phyloP scores from a whole-genome alignment of 495 filamentous ascomycete genomes.

The Pyrenula aspistea region DNA sequence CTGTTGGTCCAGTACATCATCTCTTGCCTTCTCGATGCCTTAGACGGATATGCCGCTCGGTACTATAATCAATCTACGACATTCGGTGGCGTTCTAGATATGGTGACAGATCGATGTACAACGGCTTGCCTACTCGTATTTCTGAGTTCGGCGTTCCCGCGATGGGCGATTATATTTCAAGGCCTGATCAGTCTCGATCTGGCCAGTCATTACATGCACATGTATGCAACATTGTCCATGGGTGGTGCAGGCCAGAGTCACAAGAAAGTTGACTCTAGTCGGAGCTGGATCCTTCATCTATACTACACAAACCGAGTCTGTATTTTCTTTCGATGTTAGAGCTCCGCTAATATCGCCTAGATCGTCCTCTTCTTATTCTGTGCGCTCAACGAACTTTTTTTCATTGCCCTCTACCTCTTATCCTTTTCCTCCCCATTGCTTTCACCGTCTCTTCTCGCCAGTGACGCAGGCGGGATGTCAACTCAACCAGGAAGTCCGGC shows the following conservation, averaged over 20 bases:
- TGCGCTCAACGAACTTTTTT: conserved; percentile 85
- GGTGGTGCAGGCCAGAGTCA: conserved; percentile 68
- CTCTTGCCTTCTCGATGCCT: conserved; percentile 85
- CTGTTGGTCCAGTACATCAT: too few relatives aligned
- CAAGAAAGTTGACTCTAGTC: conserved; percentile 71
- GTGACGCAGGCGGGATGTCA: conserved; percentile 17
- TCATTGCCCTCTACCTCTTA: conserved; percentile 93
- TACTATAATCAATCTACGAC: conserved; percentile 80
- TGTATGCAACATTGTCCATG: conserved; percentile 81
- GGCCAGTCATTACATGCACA: conserved; percentile 96
- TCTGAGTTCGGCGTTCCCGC: conserved; percentile 79
- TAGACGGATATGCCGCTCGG: conserved; percentile 86
- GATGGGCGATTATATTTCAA: conserved; percentile 90
- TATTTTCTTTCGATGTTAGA: conserved; percentile 5
- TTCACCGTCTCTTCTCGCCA: conserved; percentile 58
- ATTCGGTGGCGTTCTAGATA: conserved; percentile 93
- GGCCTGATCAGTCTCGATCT: conserved; percentile 81
- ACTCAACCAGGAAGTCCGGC: conserved; percentile 55
- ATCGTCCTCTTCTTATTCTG: conserved; percentile 86
- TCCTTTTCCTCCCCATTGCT: conserved; percentile 85
- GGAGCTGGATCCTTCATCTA: conserved; percentile 67
- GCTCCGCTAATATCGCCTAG: conserved; percentile 29
- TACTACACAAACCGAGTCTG: conserved; percentile 94
- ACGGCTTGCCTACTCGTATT: conserved; percentile 91
- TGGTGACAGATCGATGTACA: conserved; percentile 94